Evolutionary conservation across 1,139 yeast genomes (phyloP).

Genomic region (Casaregolazyma suthepensis): DNA sequence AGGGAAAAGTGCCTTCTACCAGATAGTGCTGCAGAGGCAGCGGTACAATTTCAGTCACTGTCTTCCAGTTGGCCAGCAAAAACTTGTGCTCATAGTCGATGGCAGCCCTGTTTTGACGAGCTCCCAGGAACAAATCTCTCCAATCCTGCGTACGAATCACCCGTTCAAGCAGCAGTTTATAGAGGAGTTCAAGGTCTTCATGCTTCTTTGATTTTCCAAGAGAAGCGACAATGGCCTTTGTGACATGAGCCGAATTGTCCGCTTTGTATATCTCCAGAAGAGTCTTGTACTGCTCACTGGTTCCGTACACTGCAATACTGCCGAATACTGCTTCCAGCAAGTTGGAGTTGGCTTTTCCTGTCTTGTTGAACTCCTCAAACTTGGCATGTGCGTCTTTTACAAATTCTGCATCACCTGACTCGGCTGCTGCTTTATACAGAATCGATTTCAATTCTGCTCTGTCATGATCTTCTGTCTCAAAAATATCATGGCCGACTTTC

Average conservation of each 20-base stretch:
- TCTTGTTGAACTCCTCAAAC: conserved; percentile 1
- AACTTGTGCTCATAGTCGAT: neutral
- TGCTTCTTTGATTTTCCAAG: neutral
- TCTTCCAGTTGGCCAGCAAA: neutral
- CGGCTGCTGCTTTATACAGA: conserved; percentile 64
- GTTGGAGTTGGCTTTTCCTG: conserved; percentile 60
- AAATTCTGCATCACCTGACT: conserved; percentile 61
- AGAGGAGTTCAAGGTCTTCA: neutral
- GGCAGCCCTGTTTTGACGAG: neutral
- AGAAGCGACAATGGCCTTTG: neutral
- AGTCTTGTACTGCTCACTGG: conserved; percentile 27
- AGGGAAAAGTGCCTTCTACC: conserved; percentile 10
- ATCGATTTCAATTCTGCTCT: conserved; percentile 69
- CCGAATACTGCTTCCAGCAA: conserved; percentile 65
- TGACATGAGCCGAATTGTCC: neutral
- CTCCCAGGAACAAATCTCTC: neutral
- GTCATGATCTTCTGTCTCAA: conserved; percentile 58
- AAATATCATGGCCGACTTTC: conserved; percentile 64
- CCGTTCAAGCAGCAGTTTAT: neutral
- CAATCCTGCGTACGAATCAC: neutral
- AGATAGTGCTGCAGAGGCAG: neutral
- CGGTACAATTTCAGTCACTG: neutral
- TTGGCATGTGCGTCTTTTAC: conserved; percentile 3
- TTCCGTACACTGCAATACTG: conserved; percentile 38
- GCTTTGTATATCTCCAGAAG: neutral